Conservation (phyloP, 1,139 yeast genomes). For the Pneumocystis murina region DNA sequence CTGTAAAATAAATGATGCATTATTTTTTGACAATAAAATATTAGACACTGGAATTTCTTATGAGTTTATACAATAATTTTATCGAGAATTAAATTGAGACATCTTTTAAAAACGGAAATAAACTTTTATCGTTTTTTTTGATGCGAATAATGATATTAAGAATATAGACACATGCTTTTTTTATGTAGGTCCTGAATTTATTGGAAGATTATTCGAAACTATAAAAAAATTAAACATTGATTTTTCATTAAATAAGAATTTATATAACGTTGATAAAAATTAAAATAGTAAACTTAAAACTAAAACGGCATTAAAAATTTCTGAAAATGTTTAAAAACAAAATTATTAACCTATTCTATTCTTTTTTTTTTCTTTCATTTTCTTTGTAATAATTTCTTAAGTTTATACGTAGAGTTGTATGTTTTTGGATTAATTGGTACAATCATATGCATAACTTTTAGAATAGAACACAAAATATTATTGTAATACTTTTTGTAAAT, state of each 20-base stretch:
- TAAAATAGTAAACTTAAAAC: not conserved
- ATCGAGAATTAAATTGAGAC: not conserved
- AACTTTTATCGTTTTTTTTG: not conserved
- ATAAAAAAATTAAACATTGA: not conserved
- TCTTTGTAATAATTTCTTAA: not conserved
- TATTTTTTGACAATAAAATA: not conserved
- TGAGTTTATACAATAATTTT: not conserved
- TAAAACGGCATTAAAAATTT: not conserved
- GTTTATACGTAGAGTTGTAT: not conserved
- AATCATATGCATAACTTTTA: not conserved
- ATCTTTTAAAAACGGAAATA: not conserved
- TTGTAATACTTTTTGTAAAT: not conserved
- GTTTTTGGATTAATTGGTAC: not conserved
- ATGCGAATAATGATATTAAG: not conserved
- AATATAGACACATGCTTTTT: not conserved
- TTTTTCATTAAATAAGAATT: not conserved
- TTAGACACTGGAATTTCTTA: not conserved
- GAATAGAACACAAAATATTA: not conserved
- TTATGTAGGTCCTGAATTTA: not conserved
- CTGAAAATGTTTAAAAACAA: not conserved
- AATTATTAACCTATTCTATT: not conserved
- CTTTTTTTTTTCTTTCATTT: not conserved
- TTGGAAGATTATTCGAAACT: not conserved
- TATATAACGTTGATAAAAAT: not conserved
- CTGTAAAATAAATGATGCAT: not conserved